A percentile compares a stretch with the other conserved stretches of the same genome.
Evolutionary conservation across 768 basidiomycete genomes (phyloP).

Genomic region (Termitomyces sp.): DNA sequence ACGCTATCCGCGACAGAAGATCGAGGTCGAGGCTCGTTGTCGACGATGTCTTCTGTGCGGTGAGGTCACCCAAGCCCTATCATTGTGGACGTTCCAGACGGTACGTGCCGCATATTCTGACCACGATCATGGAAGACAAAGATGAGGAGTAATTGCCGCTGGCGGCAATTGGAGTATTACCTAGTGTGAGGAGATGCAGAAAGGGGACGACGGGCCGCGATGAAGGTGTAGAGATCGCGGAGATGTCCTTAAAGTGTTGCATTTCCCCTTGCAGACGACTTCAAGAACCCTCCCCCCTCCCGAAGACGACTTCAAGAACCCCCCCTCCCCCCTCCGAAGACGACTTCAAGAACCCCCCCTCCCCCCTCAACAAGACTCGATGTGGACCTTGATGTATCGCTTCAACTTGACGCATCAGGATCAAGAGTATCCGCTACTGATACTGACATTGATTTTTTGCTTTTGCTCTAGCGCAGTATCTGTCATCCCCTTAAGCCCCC

Average conservation of each 20-base stretch:
- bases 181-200: neutral
- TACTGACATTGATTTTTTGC: neutral
- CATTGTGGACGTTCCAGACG: neutral
- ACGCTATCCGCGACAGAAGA: neutral
- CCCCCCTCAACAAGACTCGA: no score
- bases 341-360: neutral
- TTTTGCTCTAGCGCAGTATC: neutral
- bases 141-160: constrained; percentile 4
- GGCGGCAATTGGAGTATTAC: neutral
- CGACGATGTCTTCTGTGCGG: neutral
- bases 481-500: neutral
- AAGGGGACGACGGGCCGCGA: neutral
- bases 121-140: neutral
- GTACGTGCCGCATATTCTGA: neutral
- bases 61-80: neutral
- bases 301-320: no score
- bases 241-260: neutral
- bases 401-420: no score
- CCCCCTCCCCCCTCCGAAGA: no score
- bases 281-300: no score
- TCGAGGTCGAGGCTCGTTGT: neutral
- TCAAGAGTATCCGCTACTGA: neutral
- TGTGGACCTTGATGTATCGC: no score
- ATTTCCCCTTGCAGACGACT: no score
- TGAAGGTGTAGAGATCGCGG: neutral